Evolutionary conservation across 2,329 filamentous ascomycete species (phyloP).

Genomic region (Conoideocrella luteorostrata): DNA sequence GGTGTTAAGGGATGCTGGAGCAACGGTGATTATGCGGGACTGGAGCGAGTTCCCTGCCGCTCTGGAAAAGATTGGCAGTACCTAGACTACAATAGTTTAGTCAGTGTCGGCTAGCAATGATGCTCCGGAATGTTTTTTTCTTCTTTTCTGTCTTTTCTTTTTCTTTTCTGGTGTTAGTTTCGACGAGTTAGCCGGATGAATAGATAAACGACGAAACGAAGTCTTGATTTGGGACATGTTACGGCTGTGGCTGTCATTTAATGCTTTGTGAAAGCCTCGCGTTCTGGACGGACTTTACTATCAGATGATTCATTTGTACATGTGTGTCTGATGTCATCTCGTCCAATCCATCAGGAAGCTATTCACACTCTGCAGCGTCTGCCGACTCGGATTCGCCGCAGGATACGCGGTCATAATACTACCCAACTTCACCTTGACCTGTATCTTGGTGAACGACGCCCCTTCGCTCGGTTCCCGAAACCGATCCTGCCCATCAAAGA

Average conservation of each 20-base stretch:
- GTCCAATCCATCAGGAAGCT: conserved; percentile 69
- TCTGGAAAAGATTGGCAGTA: conserved; percentile 37
- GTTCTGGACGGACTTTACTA: no score
- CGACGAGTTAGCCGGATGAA: no score
- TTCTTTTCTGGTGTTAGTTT: no score
- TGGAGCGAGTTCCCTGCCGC: conserved; percentile 49
- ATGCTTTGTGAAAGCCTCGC: no score
- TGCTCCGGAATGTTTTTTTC: neutral
- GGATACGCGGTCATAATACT: conserved; percentile 75
- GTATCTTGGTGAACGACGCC: conserved; percentile 57
- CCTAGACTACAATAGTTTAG: neutral
- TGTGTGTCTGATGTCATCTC: no score
- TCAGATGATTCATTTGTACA: no score
- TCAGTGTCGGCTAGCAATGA: neutral
- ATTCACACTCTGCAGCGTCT: conserved; percentile 87
- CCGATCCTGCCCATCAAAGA: conserved; percentile 59
- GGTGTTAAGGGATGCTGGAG: conserved; percentile 54
- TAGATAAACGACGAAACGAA: no score
- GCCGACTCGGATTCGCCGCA: conserved; percentile 73
- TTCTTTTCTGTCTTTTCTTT: no score
- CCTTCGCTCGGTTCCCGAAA: conserved; percentile 18
- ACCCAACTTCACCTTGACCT: conserved; percentile 72
- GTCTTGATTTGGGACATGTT: no score
- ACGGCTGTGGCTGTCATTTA: no score
- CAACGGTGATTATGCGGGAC: conserved; percentile 53